These are phyloP conservation scores for Monosporascus sp. DNA, from an alignment of 2,329 filamentous ascomycete species.

Conservation along the genomic window DNA sequence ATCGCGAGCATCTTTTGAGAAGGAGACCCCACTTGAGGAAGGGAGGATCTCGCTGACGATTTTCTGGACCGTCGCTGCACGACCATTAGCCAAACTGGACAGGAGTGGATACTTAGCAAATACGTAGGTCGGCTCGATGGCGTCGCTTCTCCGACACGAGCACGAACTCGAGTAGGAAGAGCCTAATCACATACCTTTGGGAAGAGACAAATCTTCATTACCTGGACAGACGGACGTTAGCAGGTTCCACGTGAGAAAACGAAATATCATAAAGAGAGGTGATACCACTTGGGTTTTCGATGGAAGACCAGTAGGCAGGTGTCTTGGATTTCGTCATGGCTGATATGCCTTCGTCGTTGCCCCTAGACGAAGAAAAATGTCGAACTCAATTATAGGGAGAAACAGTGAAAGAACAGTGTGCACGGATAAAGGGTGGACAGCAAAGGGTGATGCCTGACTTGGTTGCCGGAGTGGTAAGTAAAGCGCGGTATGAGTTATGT, in stretches of 20 bases:
- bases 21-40: conserved; percentile 67
- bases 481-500: neutral
- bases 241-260: conserved; percentile 3
- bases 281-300: conserved; percentile 2
- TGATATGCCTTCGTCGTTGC: neutral
- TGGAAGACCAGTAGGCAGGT: conserved; percentile 1
- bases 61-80: conserved; percentile 62
- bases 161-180: too few relatives aligned
- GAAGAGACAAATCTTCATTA: conserved; percentile 59
- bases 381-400: too few relatives aligned
- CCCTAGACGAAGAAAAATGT: too few relatives aligned
- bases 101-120: neutral
- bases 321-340: conserved; percentile 8
- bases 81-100: conserved; percentile 19
- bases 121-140: too few relatives aligned
- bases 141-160: too few relatives aligned
- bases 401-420: neutral
- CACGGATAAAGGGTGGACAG: neutral
- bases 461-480: neutral
- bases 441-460: neutral
- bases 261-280: conserved; percentile 1
- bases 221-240: conserved; percentile 38
- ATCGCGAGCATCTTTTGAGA: conserved; percentile 92
- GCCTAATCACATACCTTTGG: conserved; percentile 47
- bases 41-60: conserved; percentile 94